Evolutionary conservation across 371 early-diverging fungal genomes (phyloP).

Genomic region (Gilbertella persicaria): DNA sequence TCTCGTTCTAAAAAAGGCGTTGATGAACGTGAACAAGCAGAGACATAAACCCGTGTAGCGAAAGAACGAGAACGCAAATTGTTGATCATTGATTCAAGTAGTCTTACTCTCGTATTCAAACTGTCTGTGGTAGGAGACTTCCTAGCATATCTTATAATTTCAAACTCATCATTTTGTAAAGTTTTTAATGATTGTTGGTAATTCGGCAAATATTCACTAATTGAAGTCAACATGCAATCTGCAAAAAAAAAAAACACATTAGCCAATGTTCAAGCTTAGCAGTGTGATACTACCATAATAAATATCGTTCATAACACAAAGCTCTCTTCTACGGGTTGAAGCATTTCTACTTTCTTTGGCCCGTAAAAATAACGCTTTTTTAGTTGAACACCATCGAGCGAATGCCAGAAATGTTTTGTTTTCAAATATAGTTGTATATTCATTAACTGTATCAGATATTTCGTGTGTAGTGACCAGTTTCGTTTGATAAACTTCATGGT

Average conservation of each 20-base stretch:
- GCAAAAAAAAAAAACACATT: slow-evolving; percentile 9
- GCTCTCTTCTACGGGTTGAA: slow-evolving; percentile 20
- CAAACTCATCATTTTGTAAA: slow-evolving; percentile 13
- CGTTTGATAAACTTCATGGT: slow-evolving; percentile 11
- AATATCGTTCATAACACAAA: slow-evolving; percentile 20
- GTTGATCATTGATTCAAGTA: slow-evolving; percentile 8
- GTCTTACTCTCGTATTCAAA: slow-evolving; percentile 11
- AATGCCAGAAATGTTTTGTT: slow-evolving; percentile 11
- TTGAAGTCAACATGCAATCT: slow-evolving; percentile 8
- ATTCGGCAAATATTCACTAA: slow-evolving; percentile 5
- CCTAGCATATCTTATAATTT: slow-evolving; percentile 16
- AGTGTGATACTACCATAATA: slow-evolving; percentile 26
- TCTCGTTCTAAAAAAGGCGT: slow-evolving; percentile 21
- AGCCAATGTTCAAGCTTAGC: slow-evolving; percentile 18
- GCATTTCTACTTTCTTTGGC: slow-evolving; percentile 24
- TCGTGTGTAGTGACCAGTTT: slow-evolving; percentile 8
- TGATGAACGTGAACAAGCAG: slow-evolving; percentile 19
- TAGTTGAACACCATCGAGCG: slow-evolving; percentile 13
- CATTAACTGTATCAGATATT: slow-evolving; percentile 10
- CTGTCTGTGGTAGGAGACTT: slow-evolving; percentile 10
- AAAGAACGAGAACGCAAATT: slow-evolving; percentile 21
- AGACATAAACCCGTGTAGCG: slow-evolving; percentile 17
- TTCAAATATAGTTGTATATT: slow-evolving; percentile 12
- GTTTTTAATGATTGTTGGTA: slow-evolving; percentile 9
- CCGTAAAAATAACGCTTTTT: slow-evolving; percentile 14